Evolutionary conservation across 2,329 filamentous ascomycete genomes (phyloP).

Genomic region (Lachnellula willkommii): DNA sequence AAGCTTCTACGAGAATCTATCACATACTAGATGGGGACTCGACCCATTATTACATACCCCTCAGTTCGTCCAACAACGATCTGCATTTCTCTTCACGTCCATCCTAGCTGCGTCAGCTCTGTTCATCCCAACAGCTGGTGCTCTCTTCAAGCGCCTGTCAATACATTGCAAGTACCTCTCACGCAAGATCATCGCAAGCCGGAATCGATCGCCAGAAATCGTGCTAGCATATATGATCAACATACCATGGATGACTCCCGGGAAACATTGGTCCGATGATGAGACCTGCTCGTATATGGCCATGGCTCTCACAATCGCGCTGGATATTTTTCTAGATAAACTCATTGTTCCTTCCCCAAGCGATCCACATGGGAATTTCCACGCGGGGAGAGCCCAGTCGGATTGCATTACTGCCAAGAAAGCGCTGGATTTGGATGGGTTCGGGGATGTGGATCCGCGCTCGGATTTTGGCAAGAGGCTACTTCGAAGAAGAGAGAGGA

Average conservation of each 20-base stretch:
- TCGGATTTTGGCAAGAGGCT: constrained; percentile 58
- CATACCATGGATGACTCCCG: constrained; percentile 69
- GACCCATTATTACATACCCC: constrained; percentile 62
- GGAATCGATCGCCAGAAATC: constrained; percentile 66
- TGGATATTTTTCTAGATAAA: constrained; percentile 67
- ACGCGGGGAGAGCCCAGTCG: constrained; percentile 51
- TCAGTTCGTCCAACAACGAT: constrained; percentile 60
- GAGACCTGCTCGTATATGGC: constrained; percentile 68
- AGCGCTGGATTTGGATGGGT: constrained; percentile 63
- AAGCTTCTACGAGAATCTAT: constrained; percentile 66
- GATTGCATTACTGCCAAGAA: constrained; percentile 64
- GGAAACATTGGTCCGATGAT: constrained; percentile 63
- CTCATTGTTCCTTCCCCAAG: constrained; percentile 52
- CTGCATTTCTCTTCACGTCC: constrained; percentile 67
- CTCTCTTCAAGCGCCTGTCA: constrained; percentile 60
- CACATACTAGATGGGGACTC: constrained; percentile 69
- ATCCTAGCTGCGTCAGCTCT: constrained; percentile 63
- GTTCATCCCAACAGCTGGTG: constrained; percentile 58
- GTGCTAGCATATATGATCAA: constrained; percentile 71
- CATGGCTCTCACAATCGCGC: constrained; percentile 62
- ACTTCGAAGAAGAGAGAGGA: constrained; percentile 59
- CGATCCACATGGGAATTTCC: constrained; percentile 40
- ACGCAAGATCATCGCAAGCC: constrained; percentile 54
- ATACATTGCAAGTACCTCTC: constrained; percentile 60
- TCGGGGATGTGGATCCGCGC: constrained; percentile 54